phyloP scores from a whole-genome alignment of 768 basidiomycete species.

The Rhizopogon vesiculosus region DNA sequence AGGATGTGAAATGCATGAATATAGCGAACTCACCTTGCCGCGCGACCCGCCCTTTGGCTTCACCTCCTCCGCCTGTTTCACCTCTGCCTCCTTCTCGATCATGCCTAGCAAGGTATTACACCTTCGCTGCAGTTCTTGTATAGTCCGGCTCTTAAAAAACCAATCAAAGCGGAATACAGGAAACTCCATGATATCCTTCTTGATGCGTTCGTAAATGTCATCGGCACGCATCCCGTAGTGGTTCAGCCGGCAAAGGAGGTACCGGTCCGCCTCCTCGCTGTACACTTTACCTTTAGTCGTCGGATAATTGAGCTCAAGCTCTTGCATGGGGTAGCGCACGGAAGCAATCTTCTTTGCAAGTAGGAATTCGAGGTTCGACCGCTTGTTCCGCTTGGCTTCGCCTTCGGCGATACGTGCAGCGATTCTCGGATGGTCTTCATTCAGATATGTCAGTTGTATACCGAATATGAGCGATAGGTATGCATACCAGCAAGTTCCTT shows the following conservation, averaged over 20 bases:
- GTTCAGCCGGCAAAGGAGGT: slow-evolving; percentile 83
- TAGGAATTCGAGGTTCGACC: slow-evolving; percentile 73
- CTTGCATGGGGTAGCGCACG: slow-evolving; percentile 91
- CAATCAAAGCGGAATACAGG: slow-evolving; percentile 97
- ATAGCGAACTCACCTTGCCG: slow-evolving; percentile 50
- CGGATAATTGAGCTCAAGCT: slow-evolving; percentile 92
- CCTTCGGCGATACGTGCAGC: slow-evolving; percentile 84
- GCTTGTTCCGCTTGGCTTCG: slow-evolving; percentile 84
- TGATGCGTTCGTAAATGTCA: slow-evolving; percentile 92
- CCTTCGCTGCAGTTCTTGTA: slow-evolving; percentile 82
- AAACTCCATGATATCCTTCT: slow-evolving; percentile 94
- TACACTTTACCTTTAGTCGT: slow-evolving; percentile 97
- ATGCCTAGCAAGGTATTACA: slow-evolving; percentile 85
- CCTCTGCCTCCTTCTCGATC: slow-evolving; percentile 87
- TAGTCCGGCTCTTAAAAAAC: slow-evolving; percentile 94
- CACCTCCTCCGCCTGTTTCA: slow-evolving; percentile 61
- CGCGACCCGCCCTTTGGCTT: slow-evolving; percentile 52
- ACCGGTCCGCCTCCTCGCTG: slow-evolving; percentile 95
- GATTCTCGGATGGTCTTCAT: slow-evolving; percentile 71
- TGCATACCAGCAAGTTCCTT: slow-evolving; percentile 70
- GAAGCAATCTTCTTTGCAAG: slow-evolving; percentile 80
- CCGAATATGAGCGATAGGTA: background rate
- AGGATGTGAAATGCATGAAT: background rate
- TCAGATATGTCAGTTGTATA: background rate
- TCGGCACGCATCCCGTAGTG: slow-evolving; percentile 88